phyloP scores from a whole-genome alignment of 78 protist genomes.

The Bigelowiella natans region DNA sequence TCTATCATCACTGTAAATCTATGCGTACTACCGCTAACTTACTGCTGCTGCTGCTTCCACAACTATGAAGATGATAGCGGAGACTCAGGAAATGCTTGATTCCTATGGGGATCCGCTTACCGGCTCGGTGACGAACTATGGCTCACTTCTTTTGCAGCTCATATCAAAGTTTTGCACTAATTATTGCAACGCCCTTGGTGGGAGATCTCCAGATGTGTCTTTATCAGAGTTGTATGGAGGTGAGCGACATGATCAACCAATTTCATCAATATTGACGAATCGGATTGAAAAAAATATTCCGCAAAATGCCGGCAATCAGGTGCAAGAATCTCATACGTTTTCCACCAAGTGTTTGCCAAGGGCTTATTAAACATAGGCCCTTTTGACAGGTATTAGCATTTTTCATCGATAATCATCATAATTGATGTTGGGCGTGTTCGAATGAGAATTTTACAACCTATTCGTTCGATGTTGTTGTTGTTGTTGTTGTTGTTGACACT shows the following conservation, averaged over 20 bases:
- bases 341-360: conserved; percentile 54
- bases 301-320: conserved; percentile 55
- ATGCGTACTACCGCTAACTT: too few species aligned
- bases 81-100: neutral
- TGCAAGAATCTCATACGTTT: conserved; percentile 81
- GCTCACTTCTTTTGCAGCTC: conserved; percentile 62
- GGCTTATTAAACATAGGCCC: neutral
- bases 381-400: neutral
- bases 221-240: conserved; percentile 4
- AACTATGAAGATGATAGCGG: neutral
- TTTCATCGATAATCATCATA: neutral
- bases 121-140: neutral
- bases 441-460: neutral
- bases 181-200: conserved; percentile 59
- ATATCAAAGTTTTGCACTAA: conserved; percentile 43
- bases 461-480: neutral
- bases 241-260: conserved; percentile 38
- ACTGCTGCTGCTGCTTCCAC: too few species aligned
- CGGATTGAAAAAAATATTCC: too few species aligned
- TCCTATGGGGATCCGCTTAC: neutral
- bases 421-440: neutral
- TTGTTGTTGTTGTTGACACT: too few species aligned
- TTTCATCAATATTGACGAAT: conserved; percentile 28
- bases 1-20: too few species aligned
- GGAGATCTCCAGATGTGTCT: conserved; percentile 18